These are phyloP conservation scores for Nannizziopsis barbatae DNA, from an alignment of 2,329 filamentous ascomycete genomes.

Conservation along the genomic window DNA sequence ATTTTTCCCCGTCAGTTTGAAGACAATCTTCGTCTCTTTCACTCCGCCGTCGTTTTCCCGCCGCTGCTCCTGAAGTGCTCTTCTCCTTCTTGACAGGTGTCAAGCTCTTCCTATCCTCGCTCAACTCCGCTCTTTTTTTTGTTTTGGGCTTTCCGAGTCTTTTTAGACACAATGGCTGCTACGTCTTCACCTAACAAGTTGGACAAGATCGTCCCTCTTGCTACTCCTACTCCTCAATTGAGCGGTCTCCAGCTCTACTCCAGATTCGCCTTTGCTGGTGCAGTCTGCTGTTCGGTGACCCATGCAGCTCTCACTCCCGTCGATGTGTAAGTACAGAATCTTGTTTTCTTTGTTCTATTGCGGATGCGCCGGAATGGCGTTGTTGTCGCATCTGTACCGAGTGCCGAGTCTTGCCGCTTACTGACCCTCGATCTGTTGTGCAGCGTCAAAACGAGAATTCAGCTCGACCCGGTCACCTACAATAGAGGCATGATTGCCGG, in stretches of 20 bases:
- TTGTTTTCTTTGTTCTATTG: neutral
- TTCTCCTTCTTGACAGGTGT: neutral
- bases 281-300: slow-evolving; percentile 95
- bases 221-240: slow-evolving; percentile 12
- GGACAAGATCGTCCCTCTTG: slow-evolving; percentile 9
- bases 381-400: neutral
- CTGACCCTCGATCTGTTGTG: slow-evolving; percentile 20
- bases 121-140: neutral
- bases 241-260: slow-evolving; percentile 67
- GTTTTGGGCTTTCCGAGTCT: slow-evolving; percentile 6
- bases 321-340: slow-evolving; percentile 76
- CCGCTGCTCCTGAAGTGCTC: neutral
- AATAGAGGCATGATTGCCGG: slow-evolving; percentile 78
- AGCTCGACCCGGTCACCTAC: slow-evolving; percentile 82
- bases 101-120: slow-evolving; percentile 3
- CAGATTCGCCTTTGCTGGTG: slow-evolving; percentile 92
- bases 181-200: slow-evolving; percentile 11
- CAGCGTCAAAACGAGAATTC: slow-evolving; percentile 91
- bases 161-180: slow-evolving; percentile 15
- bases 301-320: slow-evolving; percentile 95
- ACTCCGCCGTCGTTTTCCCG: neutral
- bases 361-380: neutral
- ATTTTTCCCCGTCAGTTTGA: slow-evolving; percentile 9
- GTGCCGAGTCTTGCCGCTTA: slow-evolving; percentile 2
- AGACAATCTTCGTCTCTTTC: slow-evolving; percentile 1